A percentile compares a stretch with the other conserved stretches of the same genome.
These are phyloP conservation scores for Tritrichomonas foetus DNA, from an alignment of 208 protist species.

Conservation along the genomic window DNA sequence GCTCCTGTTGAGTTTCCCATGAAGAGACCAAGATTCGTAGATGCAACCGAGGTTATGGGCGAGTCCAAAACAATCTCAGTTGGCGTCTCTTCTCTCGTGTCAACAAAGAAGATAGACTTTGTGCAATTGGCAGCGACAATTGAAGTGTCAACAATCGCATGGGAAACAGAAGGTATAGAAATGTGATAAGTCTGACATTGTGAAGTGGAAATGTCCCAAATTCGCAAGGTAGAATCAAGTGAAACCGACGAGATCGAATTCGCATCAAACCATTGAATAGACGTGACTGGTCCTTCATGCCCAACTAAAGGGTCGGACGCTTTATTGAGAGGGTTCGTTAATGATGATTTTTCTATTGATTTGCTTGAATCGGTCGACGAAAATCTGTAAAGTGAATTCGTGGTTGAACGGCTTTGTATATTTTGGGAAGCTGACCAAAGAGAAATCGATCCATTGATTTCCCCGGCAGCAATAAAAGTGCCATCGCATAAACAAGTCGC, in stretches of 20 bases:
- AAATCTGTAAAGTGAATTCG: conserved; percentile 28
- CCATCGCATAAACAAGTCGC: background rate
- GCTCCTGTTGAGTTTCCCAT: background rate
- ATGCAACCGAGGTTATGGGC: background rate
- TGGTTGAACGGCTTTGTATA: background rate
- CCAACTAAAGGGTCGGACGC: background rate
- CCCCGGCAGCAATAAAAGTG: background rate
- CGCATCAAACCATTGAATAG: background rate
- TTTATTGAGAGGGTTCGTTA: background rate
- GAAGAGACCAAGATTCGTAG: background rate
- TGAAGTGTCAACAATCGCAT: background rate
- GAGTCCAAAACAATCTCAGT: background rate
- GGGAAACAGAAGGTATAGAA: background rate
- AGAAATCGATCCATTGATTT: background rate
- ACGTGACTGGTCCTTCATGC: background rate
- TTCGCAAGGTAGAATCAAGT: background rate
- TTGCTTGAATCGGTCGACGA: background rate
- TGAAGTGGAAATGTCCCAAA: background rate
- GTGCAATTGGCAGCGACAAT: background rate
- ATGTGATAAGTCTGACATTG: background rate
- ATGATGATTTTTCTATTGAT: background rate
- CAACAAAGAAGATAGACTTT: background rate
- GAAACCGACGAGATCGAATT: background rate
- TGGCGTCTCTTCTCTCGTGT: background rate
- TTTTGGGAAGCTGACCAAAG: background rate